Conservation (phyloP, 2,329 filamentous ascomycete genomes). For the Rutstroemia sydowiana region DNA sequence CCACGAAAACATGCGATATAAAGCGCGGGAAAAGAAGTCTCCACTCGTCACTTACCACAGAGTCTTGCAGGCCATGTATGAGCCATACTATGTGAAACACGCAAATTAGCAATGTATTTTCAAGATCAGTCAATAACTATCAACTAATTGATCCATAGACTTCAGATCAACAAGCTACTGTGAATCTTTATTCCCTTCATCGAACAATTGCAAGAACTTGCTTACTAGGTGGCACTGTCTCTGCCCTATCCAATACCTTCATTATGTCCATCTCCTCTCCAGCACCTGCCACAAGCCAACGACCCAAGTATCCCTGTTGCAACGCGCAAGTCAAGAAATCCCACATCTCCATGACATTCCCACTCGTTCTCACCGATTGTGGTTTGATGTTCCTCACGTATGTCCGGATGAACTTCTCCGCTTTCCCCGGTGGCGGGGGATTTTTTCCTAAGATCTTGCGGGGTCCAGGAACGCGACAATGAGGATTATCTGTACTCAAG, state of each 20-base stretch:
- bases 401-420: background rate
- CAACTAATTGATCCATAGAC: background rate
- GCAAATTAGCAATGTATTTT: background rate
- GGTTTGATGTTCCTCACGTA: background rate
- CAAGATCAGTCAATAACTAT: background rate
- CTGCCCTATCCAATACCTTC: background rate
- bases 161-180: background rate
- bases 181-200: background rate
- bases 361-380: background rate
- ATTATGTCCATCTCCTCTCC: background rate
- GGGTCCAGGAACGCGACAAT: background rate
- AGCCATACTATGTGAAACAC: background rate
- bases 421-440: background rate
- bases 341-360: background rate
- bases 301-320: background rate
- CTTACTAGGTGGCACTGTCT: background rate
- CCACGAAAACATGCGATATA: background rate
- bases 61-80: background rate
- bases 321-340: background rate
- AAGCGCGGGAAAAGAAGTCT: background rate
- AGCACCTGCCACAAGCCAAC: background rate
- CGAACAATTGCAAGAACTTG: background rate
- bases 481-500: background rate
- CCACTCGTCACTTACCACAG: background rate
- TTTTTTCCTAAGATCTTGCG: background rate